A percentile compares a stretch with the other conserved stretches of the same genome.
These are phyloP conservation scores for Ustilago loliicola DNA, from an alignment of 1,284 basidiomycete genomes.

Conservation along the genomic window DNA sequence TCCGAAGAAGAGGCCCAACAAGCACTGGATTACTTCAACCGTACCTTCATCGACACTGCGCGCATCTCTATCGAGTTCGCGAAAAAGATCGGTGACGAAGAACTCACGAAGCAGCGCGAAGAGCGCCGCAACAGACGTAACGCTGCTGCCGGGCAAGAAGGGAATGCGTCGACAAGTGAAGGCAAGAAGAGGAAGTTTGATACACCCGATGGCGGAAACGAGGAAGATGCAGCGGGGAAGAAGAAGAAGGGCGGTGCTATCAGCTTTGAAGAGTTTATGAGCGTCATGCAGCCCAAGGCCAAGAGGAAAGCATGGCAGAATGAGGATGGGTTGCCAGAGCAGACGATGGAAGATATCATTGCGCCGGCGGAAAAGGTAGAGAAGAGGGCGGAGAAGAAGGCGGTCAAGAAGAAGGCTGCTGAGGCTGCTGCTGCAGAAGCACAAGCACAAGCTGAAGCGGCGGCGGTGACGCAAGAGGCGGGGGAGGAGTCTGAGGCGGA, in stretches of 20 bases:
- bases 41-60: conserved; percentile 76
- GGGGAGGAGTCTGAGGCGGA: conserved; percentile 41
- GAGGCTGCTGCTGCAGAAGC: conserved; percentile 20
- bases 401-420: conserved; percentile 38
- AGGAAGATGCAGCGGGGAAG: conserved; percentile 23
- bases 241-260: conserved; percentile 48
- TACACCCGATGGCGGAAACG: conserved; percentile 13
- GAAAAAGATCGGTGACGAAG: conserved; percentile 72
- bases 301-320: conserved; percentile 68
- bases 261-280: conserved; percentile 68
- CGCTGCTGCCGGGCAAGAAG: conserved; percentile 16
- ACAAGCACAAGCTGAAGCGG: conserved; percentile 12
- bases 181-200: conserved; percentile 26
- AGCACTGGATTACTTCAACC: conserved; percentile 87
- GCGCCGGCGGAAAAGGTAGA: conserved; percentile 31
- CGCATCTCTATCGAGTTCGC: conserved; percentile 82
- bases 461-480: neutral
- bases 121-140: conserved; percentile 39
- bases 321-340: conserved; percentile 53
- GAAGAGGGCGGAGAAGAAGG: conserved; percentile 44
- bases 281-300: conserved; percentile 65
- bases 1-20: conserved; percentile 81
- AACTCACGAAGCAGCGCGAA: conserved; percentile 43
- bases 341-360: conserved; percentile 38
- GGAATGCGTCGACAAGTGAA: conserved; percentile 14